Conservation (phyloP, 345 rosid genomes). For the Gossypium longicalyx region DNA sequence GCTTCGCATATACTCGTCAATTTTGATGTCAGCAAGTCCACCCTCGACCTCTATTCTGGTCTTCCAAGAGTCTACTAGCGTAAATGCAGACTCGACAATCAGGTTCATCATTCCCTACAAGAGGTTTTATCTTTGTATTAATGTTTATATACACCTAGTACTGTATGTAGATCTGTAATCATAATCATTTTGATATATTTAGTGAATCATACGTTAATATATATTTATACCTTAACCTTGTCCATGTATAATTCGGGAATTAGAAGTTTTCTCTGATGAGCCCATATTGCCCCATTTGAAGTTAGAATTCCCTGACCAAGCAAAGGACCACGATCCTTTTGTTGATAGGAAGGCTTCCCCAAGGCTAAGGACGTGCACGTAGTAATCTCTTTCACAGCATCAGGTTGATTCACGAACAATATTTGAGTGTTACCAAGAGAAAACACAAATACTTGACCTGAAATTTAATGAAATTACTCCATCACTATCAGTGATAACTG, state of each 20-base stretch:
- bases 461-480: not conserved
- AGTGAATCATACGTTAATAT: not conserved
- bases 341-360: slow-evolving; percentile 47
- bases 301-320: slow-evolving; percentile 51
- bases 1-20: slow-evolving; percentile 32
- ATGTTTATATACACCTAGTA: too few species aligned
- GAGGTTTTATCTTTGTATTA: not conserved
- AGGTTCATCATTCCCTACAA: slow-evolving; percentile 33
- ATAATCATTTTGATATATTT: not conserved
- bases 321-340: slow-evolving; percentile 39
- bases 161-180: too few species aligned
- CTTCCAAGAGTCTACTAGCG: slow-evolving; percentile 33
- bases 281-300: slow-evolving; percentile 44
- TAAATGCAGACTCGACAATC: slow-evolving; percentile 29
- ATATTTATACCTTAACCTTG: slow-evolving; percentile 36
- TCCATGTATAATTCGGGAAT: slow-evolving; percentile 45
- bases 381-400: slow-evolving; percentile 37
- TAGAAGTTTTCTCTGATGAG: slow-evolving; percentile 41
- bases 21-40: slow-evolving; percentile 31
- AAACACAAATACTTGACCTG: slow-evolving; percentile 38
- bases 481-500: not conserved
- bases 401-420: slow-evolving; percentile 26
- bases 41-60: slow-evolving; percentile 21
- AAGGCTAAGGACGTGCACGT: slow-evolving; percentile 40
- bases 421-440: slow-evolving; percentile 38